Conservation (phyloP, 2,329 filamentous ascomycete species). For the Pyrenophora teres region DNA sequence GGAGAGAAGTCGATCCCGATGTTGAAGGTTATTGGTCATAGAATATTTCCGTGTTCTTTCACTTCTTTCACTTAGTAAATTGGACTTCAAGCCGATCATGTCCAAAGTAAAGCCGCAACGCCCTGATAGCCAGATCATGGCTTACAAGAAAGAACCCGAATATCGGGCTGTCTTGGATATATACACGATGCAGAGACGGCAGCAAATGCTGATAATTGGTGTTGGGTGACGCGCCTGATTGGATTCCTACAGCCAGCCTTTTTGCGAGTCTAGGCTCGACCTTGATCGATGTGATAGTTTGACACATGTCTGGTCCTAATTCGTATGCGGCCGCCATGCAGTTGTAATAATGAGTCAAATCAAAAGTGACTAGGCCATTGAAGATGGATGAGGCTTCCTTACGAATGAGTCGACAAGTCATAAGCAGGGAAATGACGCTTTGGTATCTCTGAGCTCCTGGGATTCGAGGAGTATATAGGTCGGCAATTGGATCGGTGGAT, state of each 20-base stretch:
- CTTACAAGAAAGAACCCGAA: constrained; percentile 4
- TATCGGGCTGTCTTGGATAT: background rate
- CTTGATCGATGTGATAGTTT: background rate
- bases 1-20: no score
- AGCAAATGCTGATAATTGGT: constrained; percentile 4
- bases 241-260: background rate
- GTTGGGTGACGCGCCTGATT: background rate
- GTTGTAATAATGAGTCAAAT: constrained; percentile 5
- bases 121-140: constrained; percentile 4
- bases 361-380: constrained; percentile 7
- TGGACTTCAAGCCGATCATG: background rate
- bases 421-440: background rate
- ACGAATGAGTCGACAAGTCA: constrained; percentile 2
- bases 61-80: background rate
- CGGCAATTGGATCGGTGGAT: background rate
- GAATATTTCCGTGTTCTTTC: no score
- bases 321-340: constrained; percentile 7
- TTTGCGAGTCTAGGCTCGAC: constrained; percentile 4
- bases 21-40: no score
- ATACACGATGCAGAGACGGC: constrained; percentile 6
- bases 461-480: background rate
- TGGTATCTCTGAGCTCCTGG: constrained; percentile 1
- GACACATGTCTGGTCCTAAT: constrained; percentile 2
- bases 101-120: constrained; percentile 5
- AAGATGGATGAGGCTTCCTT: constrained; percentile 3